Base-by-base conservation (phyloP, 2,329 filamentous ascomycete species). In the Monosporascus sp. region DNA sequence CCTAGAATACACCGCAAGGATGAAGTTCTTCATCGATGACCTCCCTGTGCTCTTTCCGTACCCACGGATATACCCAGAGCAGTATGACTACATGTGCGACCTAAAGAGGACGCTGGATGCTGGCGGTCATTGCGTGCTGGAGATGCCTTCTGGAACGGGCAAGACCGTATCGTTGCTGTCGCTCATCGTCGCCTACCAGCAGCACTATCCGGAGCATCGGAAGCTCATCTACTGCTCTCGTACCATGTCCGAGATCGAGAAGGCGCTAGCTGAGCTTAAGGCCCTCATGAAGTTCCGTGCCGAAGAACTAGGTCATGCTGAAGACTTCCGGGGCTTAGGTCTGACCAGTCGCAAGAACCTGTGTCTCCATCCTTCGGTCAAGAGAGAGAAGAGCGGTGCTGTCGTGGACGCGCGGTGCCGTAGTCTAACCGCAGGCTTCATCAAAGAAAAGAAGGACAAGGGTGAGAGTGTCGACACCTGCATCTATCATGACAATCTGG, bases 211-310 rank as follows among this genome's bases (percentile, higher is more conserved):
- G 3, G 91, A 96, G 68, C 90, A 94, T 64, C 82, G 95, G 52
- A 99, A 99, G 73, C 84, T 99, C 50, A 97, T 99, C 52, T 99
- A 99, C 73, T 99, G 94, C 77, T 99, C 94, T 58, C 91, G 94
- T 85, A 99, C 94, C 53, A 99, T 99, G 92, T 99, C 94, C 38
- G 94, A 99, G 75, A 99, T 99, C 65, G 94, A 99, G 70, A 99
- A 99, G 74, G 94, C 95, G 0, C 74, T 99, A 50, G 89, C 90
- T 9, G 94, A 99, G 72, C 71, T 99, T 63, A 91, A 94, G 69
- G 86, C 86, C 24, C 74, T 99, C 51, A 99, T 99, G 92, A 95
- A 95, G 68, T 97, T 96, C 67, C 88, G 94, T 17, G 78, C 90
- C 6, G 82, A 96, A 58, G 85, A 97, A 70, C 81, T 99, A n/a